Base-by-base conservation (phyloP, 2,329 filamentous ascomycete species). In the Myrmaecium sp. region DNA sequence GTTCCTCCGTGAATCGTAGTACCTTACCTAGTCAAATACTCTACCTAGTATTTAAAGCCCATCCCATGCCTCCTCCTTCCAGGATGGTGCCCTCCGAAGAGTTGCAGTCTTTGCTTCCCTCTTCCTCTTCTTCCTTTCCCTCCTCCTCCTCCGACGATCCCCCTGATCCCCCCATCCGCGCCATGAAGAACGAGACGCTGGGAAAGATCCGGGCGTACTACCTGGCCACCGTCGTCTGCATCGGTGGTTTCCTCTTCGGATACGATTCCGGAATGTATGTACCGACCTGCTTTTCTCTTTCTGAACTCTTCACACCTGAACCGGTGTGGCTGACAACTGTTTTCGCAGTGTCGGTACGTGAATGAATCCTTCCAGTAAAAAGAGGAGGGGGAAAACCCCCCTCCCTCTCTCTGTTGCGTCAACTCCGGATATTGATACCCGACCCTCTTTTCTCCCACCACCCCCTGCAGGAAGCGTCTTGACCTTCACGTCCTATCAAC, bases 151-250 rank as follows among this genome's bases (percentile, higher is more conserved):
- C n/a, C n/a, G n/a, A n/a, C n/a, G n/a, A n/a, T n/a, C n/a, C n/a
- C n/a, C n/a, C n/a, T n/a, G n/a, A 18, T 3, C 15, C 22, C 10
- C 15, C 16, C n/a, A 4, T 17, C 11, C 14, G 14, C 7, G 27
- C 14, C 3, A 33, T 35, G 31, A 27, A 21, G 17, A 7, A 21
- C 20, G 12, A 25, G 26, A 33, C 28, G 13, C 25, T 33, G 10
- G 59, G 58, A 14, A 54, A 44, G 28, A 35, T 60, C 17, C 48
- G 62, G 30, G 59, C 60, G 16, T 67, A 64, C 39, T 66, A 55
- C 53, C 51, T 67, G 6, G 60, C 59, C 3, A 47, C 47, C 2
- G 55, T 66, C 3, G 55, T 64, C 8, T 67, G 60, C 35, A 57
- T 62, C 34, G 62, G 60, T 5, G 62, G 62, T 1, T 60, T 62